Percentiles rank a stretch among this genome's conserved stretches.
phyloP scores from a whole-genome alignment of 306 rosid genomes.

The Acacia acuminata region DNA sequence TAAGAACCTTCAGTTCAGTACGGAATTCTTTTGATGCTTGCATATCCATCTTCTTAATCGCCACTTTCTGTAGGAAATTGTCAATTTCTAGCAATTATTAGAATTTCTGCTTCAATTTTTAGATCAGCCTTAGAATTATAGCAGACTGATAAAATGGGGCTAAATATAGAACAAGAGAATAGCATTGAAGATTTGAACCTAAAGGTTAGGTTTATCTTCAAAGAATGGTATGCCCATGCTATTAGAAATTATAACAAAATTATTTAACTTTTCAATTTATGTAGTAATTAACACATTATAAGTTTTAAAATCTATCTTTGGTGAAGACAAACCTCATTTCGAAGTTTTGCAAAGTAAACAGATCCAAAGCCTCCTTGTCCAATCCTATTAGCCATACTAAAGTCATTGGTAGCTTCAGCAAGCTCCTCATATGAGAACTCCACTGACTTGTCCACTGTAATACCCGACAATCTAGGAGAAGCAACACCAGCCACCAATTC shows the following conservation, averaged over 20 bases:
- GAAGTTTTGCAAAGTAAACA: constrained; percentile 68
- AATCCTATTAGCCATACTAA: constrained; percentile 50
- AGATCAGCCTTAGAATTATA: not conserved
- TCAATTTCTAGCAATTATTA: constrained; percentile 13
- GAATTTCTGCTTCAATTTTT: constrained; percentile 4
- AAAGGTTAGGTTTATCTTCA: too few relatives aligned
- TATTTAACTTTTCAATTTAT: too few relatives aligned
- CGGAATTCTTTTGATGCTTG: constrained; percentile 78
- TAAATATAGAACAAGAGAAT: too few relatives aligned
- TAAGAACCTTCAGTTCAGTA: constrained; percentile 69
- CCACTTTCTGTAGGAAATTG: constrained; percentile 57
- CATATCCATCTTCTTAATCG: constrained; percentile 84
- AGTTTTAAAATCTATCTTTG: not conserved
- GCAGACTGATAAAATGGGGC: not conserved
- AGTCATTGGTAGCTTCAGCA: constrained; percentile 61
- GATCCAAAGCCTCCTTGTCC: constrained; percentile 84
- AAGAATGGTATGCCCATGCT: too few relatives aligned
- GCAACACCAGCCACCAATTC: constrained; percentile 41
- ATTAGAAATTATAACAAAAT: too few relatives aligned
- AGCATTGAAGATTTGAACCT: too few relatives aligned
- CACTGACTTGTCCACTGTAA: constrained; percentile 74
- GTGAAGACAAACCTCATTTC: constrained; percentile 65
- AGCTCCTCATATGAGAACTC: constrained; percentile 79
- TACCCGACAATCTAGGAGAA: constrained; percentile 52
- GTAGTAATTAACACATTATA: not conserved